A percentile compares a stretch with the other conserved stretches of the same genome.
These are phyloP conservation scores for Trichophyton benhamiae DNA, from an alignment of 2,329 filamentous ascomycete species.

Conservation along the genomic window DNA sequence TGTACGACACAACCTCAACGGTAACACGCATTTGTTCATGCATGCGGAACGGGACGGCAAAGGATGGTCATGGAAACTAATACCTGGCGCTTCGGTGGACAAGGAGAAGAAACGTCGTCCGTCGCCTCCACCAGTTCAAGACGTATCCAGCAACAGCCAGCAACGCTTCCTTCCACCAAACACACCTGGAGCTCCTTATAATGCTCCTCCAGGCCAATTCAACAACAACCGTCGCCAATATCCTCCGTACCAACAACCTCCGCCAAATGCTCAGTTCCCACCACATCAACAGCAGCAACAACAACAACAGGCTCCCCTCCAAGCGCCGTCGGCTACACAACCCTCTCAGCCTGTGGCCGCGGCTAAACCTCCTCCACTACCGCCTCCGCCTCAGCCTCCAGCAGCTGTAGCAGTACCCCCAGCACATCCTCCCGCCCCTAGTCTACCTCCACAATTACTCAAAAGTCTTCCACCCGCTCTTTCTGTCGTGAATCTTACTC, in stretches of 20 bases:
- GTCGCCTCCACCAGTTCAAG: constrained; percentile 28
- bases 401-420: not conserved
- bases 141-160: constrained; percentile 21
- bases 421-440: not conserved
- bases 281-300: constrained; percentile 16
- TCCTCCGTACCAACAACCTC: constrained; percentile 13
- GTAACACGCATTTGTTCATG: constrained; percentile 45
- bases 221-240: constrained; percentile 15
- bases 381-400: not conserved
- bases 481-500: constrained; percentile 24
- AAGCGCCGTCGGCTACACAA: not conserved
- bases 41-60: constrained; percentile 51
- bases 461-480: constrained; percentile 31
- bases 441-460: constrained; percentile 27
- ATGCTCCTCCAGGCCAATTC: constrained; percentile 19
- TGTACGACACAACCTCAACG: constrained; percentile 52
- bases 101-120: constrained; percentile 44
- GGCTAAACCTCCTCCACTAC: constrained; percentile 9
- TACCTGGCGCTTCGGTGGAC: constrained; percentile 47
- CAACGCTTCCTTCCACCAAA: constrained; percentile 30
- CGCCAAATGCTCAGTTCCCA: constrained; percentile 7
- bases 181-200: constrained; percentile 23
- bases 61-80: constrained; percentile 52
- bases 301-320: constrained; percentile 5
- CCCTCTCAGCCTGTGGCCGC: not conserved